phyloP scores from a whole-genome alignment of 2,329 filamentous ascomycete species.

The Aspergillus proliferans region DNA sequence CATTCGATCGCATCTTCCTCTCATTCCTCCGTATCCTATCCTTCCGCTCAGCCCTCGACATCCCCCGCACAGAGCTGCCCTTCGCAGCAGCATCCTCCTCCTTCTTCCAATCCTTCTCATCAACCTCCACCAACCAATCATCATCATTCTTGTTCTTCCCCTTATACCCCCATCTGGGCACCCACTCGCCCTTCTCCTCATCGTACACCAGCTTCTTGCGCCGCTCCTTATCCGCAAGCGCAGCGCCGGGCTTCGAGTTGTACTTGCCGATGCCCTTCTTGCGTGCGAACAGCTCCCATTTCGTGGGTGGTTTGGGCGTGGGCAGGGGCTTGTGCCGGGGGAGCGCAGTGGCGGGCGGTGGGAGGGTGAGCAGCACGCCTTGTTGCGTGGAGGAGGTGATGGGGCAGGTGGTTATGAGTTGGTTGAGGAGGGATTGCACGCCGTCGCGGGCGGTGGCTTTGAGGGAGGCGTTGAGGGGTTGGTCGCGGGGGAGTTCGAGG shows the following conservation, averaged over 20 bases:
- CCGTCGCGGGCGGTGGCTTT: slow-evolving; percentile 74
- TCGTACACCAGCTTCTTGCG: slow-evolving; percentile 71
- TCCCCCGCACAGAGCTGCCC: slow-evolving; percentile 61
- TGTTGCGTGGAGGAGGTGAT: slow-evolving; percentile 59
- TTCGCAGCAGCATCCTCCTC: slow-evolving; percentile 50
- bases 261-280: slow-evolving; percentile 89
- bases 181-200: slow-evolving; percentile 79
- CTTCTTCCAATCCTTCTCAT: slow-evolving; percentile 66
- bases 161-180: slow-evolving; percentile 91
- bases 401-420: slow-evolving; percentile 82
- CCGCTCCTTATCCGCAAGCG: slow-evolving; percentile 60
- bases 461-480: slow-evolving; percentile 59
- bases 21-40: slow-evolving; percentile 59
- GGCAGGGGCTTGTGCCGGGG: slow-evolving; percentile 92
- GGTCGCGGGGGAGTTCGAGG: slow-evolving; percentile 50
- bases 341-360: slow-evolving; percentile 60
- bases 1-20: slow-evolving; percentile 62
- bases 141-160: slow-evolving; percentile 79
- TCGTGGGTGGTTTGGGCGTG: slow-evolving; percentile 72
- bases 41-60: slow-evolving; percentile 62
- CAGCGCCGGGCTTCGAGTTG: slow-evolving; percentile 56
- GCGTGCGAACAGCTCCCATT: slow-evolving; percentile 92
- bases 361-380: slow-evolving; percentile 74
- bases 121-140: slow-evolving; percentile 89
- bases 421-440: slow-evolving; percentile 87